Base-by-base conservation (phyloP, 2,329 filamentous ascomycete genomes). In the Neonectria magnoliae region DNA sequence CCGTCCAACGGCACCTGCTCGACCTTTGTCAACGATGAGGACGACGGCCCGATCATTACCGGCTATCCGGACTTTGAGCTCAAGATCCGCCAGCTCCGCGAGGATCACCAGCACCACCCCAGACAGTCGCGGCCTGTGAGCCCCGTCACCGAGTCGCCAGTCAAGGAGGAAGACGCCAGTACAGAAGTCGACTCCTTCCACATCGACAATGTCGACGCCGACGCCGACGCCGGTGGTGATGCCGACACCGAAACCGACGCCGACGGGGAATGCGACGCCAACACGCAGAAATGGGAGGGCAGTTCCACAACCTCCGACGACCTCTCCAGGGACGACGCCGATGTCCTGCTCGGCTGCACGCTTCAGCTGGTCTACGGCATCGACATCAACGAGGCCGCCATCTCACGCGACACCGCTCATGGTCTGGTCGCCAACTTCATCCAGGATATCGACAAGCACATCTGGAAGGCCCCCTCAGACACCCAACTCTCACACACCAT, bases 341-440 rank as follows among this genome's bases (percentile, higher is more conserved):
- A 79, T 14, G 67, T 72, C 0, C 65, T 81, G 2, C 71, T 81
- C 18, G 75, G 76, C 44, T 81, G 80, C 50, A 72, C 76, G 0
- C 72, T 81, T 0, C 80, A 81, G 36, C 53, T 80, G 0, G 75
- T 78, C 5, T 81, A 81, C 56, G 80, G 80, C 2, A 68, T 81
- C 1, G 78, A 81, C 20, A 67, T 79, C 11, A 71, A 75, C 4
- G 78, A 81, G 16, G 64, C 74, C 0, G 71, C 73, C n/a, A 74
- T 76, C 3, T 61, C 77, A 0, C 68, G 68, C 1, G 64, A 70
- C 1, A 71, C 72, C n/a, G 64, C 78, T 5, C 77, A 77, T 7
- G 71, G 65, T 0, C 67, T 81, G 1, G 77, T 77, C 0, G 69
- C 69, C 13, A 77, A 73, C 14, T 80, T 80, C 20, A 68, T 79